Percentiles rank a stretch among this genome's conserved stretches.
These are phyloP conservation scores for Podaxis mareebaensis DNA, from an alignment of 768 basidiomycete genomes.

Conservation along the genomic window DNA sequence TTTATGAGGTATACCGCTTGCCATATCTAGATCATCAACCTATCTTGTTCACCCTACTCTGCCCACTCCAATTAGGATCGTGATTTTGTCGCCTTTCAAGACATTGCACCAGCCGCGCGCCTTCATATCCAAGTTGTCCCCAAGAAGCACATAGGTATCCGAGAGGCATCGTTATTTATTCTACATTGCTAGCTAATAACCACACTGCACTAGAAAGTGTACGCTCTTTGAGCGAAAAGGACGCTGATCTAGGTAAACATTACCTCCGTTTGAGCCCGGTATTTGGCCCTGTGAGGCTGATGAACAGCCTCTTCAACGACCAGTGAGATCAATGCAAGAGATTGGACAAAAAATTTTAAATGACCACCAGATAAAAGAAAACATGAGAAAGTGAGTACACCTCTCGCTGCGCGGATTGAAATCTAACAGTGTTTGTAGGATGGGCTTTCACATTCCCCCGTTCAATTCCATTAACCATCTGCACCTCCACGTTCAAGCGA, in stretches of 20 bases:
- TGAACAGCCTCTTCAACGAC: background rate
- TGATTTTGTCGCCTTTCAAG: constrained; percentile 51
- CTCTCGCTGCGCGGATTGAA: background rate
- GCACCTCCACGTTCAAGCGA: constrained; percentile 70
- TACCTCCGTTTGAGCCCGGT: too few species aligned
- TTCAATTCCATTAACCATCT: constrained; percentile 73
- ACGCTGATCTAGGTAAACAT: constrained; percentile 50
- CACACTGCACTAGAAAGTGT: constrained; percentile 54
- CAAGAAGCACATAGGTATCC: constrained; percentile 50
- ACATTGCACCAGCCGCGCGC: constrained; percentile 46
- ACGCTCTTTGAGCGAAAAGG: constrained; percentile 40
- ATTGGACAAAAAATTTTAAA: constrained; percentile 58
- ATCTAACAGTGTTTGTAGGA: constrained; percentile 36
- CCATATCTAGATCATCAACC: background rate
- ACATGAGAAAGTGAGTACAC: constrained; percentile 46
- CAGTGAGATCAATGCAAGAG: constrained; percentile 33
- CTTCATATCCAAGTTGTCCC: constrained; percentile 56
- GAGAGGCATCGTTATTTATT: background rate
- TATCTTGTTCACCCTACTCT: background rate
- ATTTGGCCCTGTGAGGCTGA: background rate
- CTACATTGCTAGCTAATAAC: constrained; percentile 6
- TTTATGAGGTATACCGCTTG: constrained; percentile 6
- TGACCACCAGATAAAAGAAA: constrained; percentile 37
- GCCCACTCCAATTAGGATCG: constrained; percentile 36
- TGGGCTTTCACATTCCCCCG: constrained; percentile 84